Conservation (phyloP, 2,329 filamentous ascomycete genomes). For the Zymoseptoria tritici region DNA sequence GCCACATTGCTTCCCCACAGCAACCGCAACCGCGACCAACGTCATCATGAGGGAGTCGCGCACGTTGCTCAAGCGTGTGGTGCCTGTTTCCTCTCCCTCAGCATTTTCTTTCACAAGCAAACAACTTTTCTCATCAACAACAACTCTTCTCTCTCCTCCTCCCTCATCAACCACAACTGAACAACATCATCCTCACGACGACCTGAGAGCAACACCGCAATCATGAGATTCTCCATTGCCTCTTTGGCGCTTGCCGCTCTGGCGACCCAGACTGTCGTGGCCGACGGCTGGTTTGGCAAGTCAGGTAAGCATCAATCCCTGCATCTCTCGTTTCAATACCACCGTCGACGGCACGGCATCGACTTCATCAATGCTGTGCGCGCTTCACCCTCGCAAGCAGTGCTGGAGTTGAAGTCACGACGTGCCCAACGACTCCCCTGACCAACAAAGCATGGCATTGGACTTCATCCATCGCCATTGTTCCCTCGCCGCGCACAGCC, state of each 20-base stretch:
- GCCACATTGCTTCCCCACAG: not conserved
- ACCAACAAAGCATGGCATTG: not conserved
- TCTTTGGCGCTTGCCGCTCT: constrained; percentile 64
- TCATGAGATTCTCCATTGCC: constrained; percentile 69
- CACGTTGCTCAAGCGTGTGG: not conserved
- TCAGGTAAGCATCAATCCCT: constrained; percentile 54
- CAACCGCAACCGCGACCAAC: not conserved
- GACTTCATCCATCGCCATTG: not conserved
- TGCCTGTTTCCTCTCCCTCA: not conserved
- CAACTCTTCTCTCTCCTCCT: not conserved
- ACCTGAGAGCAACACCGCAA: constrained; percentile 22
- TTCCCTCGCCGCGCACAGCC: not conserved
- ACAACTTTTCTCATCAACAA: not conserved
- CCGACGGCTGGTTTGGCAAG: constrained; percentile 79
- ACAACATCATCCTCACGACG: constrained; percentile 1
- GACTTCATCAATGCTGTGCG: not conserved
- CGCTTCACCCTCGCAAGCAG: not conserved
- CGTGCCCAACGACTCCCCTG: not conserved
- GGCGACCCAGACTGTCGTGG: constrained; percentile 61
- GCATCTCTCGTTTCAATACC: not conserved
- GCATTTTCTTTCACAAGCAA: not conserved
- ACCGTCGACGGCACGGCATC: not conserved
- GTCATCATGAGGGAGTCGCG: not conserved
- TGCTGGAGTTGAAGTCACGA: not conserved
- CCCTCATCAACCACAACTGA: not conserved